Base-by-base conservation (phyloP, 208 protist genomes). In the Porcisia hertigi region DNA sequence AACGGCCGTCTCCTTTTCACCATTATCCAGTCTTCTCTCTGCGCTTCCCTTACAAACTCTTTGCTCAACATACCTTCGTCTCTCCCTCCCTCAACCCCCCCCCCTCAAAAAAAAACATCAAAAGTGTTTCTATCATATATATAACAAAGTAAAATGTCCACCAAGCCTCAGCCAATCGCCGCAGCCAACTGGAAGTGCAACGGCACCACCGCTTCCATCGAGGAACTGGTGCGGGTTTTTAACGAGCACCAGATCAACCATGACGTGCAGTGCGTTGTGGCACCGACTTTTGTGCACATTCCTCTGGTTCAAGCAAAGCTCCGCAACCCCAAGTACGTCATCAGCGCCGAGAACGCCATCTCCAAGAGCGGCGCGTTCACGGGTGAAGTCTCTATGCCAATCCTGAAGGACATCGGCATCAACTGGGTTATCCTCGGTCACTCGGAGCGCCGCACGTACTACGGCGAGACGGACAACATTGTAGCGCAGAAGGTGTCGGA, bases 391-490 rank as follows among this genome's bases (percentile, higher is more conserved):
- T 88, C 86, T 16, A 86, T 96, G 47, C 85, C 88, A 8, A 98
- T 99, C 87, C 74, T 99, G 39, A 95, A 95, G 76, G 98, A 99
- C 75, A 71, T 96, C 16, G 95, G 93, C 69, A 63, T 98, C 53
- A 73, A 98, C 43, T 99, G 92, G 91, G 84, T 98, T 49, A 98
- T 99, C 58, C 69, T 99, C 39, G 99, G 99, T 69, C 99, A 99
- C 90, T 98, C 91, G 80, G 99, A 99, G 90, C 92, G 99, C 52
- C 91, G 99, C 74, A 80, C 92, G 52, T 95, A 99, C 87, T 99
- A 99, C 83, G 85, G 86, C 41, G 98, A 99, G 86, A 91, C 88
- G 16, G 85, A 97, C 73, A 88, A 98, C 71, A 86, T 98, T 8
- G 88, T 99, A 55, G 97, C 94, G 14, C 86, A 98, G 67, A 99